A percentile compares a stretch with the other conserved stretches of the same genome.
Evolutionary conservation across 2,329 filamentous ascomycete species (phyloP).

Genomic region (Chalaropsis thielavioides): DNA sequence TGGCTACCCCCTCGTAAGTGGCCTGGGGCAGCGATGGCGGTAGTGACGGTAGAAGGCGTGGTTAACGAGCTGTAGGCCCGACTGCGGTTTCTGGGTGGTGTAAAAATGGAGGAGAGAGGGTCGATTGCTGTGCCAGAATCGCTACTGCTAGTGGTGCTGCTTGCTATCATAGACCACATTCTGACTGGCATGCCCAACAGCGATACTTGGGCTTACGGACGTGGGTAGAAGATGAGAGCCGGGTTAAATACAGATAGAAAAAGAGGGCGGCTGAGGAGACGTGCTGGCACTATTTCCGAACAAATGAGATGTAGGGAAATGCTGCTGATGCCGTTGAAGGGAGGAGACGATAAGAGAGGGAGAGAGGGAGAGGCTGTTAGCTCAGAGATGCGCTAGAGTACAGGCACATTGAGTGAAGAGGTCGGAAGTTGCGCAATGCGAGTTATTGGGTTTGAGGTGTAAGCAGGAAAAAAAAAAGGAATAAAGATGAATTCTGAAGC

Average conservation of each 20-base stretch:
- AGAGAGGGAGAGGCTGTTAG: not conserved
- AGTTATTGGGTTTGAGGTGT: not conserved
- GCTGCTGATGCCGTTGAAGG: not conserved
- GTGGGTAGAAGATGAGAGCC: not conserved
- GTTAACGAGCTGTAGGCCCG: conserved; percentile 12
- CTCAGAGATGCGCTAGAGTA: not conserved
- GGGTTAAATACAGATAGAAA: not conserved
- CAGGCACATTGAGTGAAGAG: not conserved
- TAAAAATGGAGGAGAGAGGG: conserved; percentile 10
- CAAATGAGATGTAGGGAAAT: not conserved
- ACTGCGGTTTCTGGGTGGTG: conserved; percentile 11
- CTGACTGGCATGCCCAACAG: not conserved
- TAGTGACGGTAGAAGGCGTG: conserved; percentile 7
- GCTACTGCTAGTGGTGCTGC: conserved; percentile 5
- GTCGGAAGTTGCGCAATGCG: not conserved
- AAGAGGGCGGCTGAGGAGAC: not conserved
- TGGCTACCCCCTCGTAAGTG: conserved; percentile 13
- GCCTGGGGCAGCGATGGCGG: not conserved
- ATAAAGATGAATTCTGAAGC: not conserved
- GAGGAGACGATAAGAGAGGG: not conserved
- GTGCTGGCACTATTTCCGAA: not conserved
- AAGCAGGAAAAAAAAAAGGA: not conserved
- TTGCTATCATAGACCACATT: conserved; percentile 13
- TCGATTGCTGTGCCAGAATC: conserved; percentile 5
- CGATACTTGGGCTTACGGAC: not conserved